Evolutionary conservation across 495 filamentous ascomycete genomes (phyloP), one percentile per base, ranked within the genome.

Genomic region (Lineolata rhizophorae): DNA sequence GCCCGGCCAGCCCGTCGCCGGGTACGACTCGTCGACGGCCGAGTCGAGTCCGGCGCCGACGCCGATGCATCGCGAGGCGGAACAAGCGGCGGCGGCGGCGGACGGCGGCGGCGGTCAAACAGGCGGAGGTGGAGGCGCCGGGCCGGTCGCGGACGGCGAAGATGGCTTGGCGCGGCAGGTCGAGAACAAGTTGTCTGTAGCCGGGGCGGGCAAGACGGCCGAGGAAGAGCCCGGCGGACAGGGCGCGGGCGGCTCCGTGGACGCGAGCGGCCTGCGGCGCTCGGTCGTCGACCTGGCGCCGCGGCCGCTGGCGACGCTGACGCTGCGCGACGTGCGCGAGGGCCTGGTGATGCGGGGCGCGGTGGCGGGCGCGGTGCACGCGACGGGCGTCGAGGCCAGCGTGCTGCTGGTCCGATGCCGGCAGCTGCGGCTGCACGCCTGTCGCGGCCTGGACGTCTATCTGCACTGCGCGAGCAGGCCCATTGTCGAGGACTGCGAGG

Each of bases 361-460:
- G 17, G 72, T 92, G 15, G 58, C 65, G 32, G 84, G 90, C 0
- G 65, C 90, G 2, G 67, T 69, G 3, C 84, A 94, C 44, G 60
- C 93, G 16, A 95, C 85, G 0, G 60, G 55, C 1, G 53, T 93
- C n/a, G 46, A 62, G 31, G 60, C 78, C 36, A 76, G 72, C 42
- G 67, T 77, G 19, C 49, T 99, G 13, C 67, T 91, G 6, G 65
- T 90, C 1, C 75, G 75, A 30, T 44, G 41, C 33, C 63, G 76
- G 11, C 90, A 99, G 47, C 73, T 93, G 43, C 65, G 90, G 12
- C 82, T 99, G 60, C 90, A 99, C 41, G 70, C 83, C 33, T 87
- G 78, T 45, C 57, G 55, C 18, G 61, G 78, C 32, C 72, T 82
- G 8, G 70, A 78, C 35, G 56, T 99, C 20, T 95, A 93, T 49